phyloP scores from a whole-genome alignment of 1,284 basidiomycete genomes.

The Marasmius fiardii region DNA sequence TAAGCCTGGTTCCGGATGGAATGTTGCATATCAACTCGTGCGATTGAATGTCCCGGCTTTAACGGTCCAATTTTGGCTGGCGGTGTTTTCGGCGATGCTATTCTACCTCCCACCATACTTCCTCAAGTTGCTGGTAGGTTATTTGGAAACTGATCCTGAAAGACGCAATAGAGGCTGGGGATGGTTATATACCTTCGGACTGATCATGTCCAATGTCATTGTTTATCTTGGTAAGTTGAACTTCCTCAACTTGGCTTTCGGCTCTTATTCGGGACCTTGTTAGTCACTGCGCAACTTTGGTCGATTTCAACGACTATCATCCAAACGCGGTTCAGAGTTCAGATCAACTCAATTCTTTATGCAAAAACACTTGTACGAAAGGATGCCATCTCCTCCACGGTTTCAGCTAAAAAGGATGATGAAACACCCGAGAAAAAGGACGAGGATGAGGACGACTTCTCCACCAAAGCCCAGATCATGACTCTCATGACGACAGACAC shows the following conservation, averaged over 20 bases:
- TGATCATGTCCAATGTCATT: slow-evolving; percentile 64
- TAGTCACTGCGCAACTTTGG: slow-evolving; percentile 60
- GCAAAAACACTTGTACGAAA: slow-evolving; percentile 89
- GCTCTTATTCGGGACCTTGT: slow-evolving; percentile 8
- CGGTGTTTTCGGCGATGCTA: slow-evolving; percentile 58
- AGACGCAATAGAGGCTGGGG: slow-evolving; percentile 63
- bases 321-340: slow-evolving; percentile 71
- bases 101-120: slow-evolving; percentile 83
- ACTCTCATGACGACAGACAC: slow-evolving; percentile 88
- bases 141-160: slow-evolving; percentile 64
- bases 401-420: slow-evolving; percentile 28
- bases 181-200: slow-evolving; percentile 66
- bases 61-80: slow-evolving; percentile 47
- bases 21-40: slow-evolving; percentile 55
- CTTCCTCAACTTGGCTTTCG: background rate
- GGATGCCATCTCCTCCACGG: slow-evolving; percentile 70
- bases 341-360: slow-evolving; percentile 85
- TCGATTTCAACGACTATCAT: slow-evolving; percentile 69
- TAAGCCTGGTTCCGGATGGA: slow-evolving; percentile 57
- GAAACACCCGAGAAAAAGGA: slow-evolving; percentile 34
- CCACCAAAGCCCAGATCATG: slow-evolving; percentile 89
- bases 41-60: slow-evolving; percentile 48
- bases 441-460: slow-evolving; percentile 75
- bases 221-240: slow-evolving; percentile 53
- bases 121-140: slow-evolving; percentile 65